Evolutionary conservation across 2,329 filamentous ascomycete species (phyloP), one percentile per base, ranked within the genome.

Genomic region (Fusarium succisae): DNA sequence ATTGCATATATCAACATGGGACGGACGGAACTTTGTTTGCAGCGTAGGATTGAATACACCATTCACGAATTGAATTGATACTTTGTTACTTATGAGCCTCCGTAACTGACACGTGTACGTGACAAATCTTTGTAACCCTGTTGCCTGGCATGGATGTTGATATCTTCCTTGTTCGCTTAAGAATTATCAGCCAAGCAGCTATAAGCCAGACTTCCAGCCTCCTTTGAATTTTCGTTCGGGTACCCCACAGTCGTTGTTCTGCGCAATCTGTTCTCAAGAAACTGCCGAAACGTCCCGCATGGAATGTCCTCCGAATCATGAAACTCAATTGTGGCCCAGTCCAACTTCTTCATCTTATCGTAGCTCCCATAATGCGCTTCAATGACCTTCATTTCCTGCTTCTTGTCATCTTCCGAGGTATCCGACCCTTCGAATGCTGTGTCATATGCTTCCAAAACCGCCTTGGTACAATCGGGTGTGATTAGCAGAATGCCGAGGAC

Each of bases 341-440:
- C 61, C 11, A 71, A 44, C 35, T 74, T 71, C 41, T 74, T 51
- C 65, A 77, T 72, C 15, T 54, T 35, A 11, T 68, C 72, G 47
- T 62, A 74, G 32, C 72, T 77, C 1, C 75, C 72, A 14, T 76
- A 70, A 9, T 39, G 65, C 4, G 70, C 66, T 18, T 44, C 30
- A 1, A 77, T 53, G 11, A 44, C 30, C 17, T 76, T 77, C 7
- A 39, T 45, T 1, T 50, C 32, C 3, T 71, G 61, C 17, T 51
- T 26, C 45, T 76, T 77, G 0, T 50, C n/a, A 10, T 44, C 24
- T 5, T 76, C 70, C 5, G 70, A 20, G 3, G 39, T 66, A 6
- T 55, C 13, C 6, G 53, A 22, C 3, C 59, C 41, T 6, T 62
- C 18, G 6, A 77, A 43, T 8, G 48, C 47, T 32, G 72, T 43